Conservation (phyloP, 1,139 yeast species). For the Taphrina pruni region DNA sequence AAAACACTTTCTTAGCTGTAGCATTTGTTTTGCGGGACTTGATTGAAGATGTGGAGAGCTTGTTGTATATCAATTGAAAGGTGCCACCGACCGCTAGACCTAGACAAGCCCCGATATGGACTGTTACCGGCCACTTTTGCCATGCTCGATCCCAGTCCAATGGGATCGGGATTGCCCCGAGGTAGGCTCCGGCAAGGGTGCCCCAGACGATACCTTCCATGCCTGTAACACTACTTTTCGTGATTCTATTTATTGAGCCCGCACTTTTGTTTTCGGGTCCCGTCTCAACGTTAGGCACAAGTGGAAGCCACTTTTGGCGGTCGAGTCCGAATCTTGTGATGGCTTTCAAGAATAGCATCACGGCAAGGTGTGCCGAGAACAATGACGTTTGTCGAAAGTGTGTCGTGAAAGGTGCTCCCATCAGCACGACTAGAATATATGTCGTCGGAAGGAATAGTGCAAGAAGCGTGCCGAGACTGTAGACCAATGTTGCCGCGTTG, state of each 20-base stretch:
- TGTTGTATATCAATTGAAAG: not conserved
- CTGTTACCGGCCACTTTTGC: conserved; percentile 97
- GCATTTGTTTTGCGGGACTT: not conserved
- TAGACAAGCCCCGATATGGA: conserved; percentile 75
- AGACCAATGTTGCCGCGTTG: not conserved
- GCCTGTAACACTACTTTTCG: not conserved
- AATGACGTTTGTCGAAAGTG: conserved; percentile 14
- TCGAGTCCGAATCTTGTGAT: conserved; percentile 4
- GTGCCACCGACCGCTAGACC: conserved; percentile 68
- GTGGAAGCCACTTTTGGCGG: not conserved
- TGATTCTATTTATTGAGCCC: not conserved
- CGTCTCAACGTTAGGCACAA: not conserved
- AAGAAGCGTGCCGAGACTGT: conserved; percentile 11
- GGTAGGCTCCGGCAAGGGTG: conserved; percentile 79
- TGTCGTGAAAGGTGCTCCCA: conserved; percentile 36
- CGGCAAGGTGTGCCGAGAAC: conserved; percentile 13
- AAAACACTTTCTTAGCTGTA: not conserved
- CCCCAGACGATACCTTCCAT: conserved; percentile 49
- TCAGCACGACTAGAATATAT: conserved; percentile 21
- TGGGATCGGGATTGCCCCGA: conserved; percentile 92
- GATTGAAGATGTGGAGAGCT: not conserved
- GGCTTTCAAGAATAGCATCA: conserved; percentile 10
- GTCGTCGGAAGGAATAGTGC: conserved; percentile 10
- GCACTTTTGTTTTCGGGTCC: not conserved
- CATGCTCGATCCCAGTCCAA: conserved; percentile 97